Conservation (phyloP, 129 eudicot genomes). For the Flaveria robusta region DNA sequence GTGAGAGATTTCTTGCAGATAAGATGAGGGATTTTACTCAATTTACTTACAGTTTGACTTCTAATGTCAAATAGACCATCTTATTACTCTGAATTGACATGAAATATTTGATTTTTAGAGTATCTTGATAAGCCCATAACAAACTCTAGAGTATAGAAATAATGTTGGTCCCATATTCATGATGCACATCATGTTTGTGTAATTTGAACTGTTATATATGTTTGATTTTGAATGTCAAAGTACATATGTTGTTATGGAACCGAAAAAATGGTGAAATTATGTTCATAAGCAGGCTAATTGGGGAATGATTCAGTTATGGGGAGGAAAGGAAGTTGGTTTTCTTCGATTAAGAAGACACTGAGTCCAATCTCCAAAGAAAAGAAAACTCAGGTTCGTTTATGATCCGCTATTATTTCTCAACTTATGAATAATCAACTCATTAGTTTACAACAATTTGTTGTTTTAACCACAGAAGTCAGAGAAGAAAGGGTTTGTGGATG, state of each 20-base stretch:
- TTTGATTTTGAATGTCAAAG: constrained; percentile 24
- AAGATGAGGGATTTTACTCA: constrained; percentile 12
- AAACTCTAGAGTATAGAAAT: neutral
- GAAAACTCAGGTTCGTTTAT: constrained; percentile 51
- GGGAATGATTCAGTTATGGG: constrained; percentile 64
- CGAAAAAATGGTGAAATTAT: constrained; percentile 14
- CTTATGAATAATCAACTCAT: neutral
- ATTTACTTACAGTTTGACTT: constrained; percentile 20
- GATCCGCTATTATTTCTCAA: neutral
- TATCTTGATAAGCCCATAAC: constrained; percentile 10
- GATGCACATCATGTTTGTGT: constrained; percentile 6
- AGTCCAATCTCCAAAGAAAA: constrained; percentile 66
- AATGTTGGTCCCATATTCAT: constrained; percentile 5
- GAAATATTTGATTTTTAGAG: constrained; percentile 1
- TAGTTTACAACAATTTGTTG: neutral
- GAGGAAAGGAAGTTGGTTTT: constrained; percentile 79
- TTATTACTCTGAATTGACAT: constrained; percentile 13
- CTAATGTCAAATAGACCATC: constrained; percentile 14
- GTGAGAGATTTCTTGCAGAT: constrained; percentile 6
- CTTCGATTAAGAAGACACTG: constrained; percentile 77
- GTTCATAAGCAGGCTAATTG: constrained; percentile 25
- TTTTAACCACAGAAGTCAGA: constrained; percentile 41
- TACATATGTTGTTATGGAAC: constrained; percentile 13
- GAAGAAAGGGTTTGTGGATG: constrained; percentile 47
- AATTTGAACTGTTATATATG: constrained; percentile 6